Evolutionary conservation across 2,329 filamentous ascomycete genomes (phyloP).

Genomic region (Pezicula radicicola): DNA sequence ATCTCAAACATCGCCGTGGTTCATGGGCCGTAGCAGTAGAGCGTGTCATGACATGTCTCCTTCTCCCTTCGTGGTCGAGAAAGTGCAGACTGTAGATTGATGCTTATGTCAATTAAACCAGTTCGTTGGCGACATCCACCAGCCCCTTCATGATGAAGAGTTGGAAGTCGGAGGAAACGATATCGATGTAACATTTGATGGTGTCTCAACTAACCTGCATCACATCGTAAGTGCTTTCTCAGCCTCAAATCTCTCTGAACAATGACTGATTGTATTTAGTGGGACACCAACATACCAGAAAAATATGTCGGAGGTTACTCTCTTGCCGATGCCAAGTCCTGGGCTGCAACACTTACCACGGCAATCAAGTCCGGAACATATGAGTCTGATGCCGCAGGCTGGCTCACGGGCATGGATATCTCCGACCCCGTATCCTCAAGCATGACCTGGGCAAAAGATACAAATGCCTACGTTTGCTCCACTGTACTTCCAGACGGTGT

Average conservation of each 20-base stretch:
- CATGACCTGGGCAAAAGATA: conserved; percentile 62
- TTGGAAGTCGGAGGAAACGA: conserved; percentile 65
- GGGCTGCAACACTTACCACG: conserved; percentile 52
- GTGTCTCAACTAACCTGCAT: conserved; percentile 61
- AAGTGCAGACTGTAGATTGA: not conserved
- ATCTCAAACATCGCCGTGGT: conserved; percentile 6
- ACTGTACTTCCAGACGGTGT: conserved; percentile 59
- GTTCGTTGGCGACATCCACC: conserved; percentile 58
- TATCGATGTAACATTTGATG: conserved; percentile 61
- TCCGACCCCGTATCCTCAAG: conserved; percentile 28
- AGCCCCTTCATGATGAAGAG: conserved; percentile 65
- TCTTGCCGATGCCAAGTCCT: conserved; percentile 46
- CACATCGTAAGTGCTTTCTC: conserved; percentile 47
- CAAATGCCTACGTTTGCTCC: conserved; percentile 59
- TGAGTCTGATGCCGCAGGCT: conserved; percentile 10
- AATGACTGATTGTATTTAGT: conserved; percentile 7
- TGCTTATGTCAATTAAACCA: conserved; percentile 6
- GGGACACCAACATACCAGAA: conserved; percentile 64
- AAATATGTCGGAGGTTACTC: conserved; percentile 55
- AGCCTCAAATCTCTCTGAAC: not conserved
- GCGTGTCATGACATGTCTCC: conserved; percentile 2
- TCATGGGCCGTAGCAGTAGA: conserved; percentile 6
- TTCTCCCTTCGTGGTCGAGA: conserved; percentile 16
- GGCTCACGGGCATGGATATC: conserved; percentile 16
- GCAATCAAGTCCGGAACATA: conserved; percentile 58